Base-by-base conservation (phyloP, 176 grass and related monocot species). In the Alopecurus myosuroides region DNA sequence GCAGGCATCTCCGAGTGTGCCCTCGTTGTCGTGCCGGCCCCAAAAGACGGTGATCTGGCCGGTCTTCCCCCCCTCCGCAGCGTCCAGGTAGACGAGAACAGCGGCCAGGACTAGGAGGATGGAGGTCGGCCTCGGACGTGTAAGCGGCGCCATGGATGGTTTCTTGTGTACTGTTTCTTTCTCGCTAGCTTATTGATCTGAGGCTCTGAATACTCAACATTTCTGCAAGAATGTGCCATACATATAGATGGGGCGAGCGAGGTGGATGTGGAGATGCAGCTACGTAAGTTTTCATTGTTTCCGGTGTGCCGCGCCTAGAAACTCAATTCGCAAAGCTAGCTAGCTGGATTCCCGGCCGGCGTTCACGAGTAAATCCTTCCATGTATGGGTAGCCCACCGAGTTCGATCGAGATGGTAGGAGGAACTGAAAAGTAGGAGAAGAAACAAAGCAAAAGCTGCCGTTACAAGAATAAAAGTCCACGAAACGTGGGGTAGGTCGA, bases 11-110 rank as follows among this genome's bases (percentile, higher is more conserved):
- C 36, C 26, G n/a, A 82, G 48, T 1, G 80, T 70, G 0, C 80
- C 80, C 49, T 82, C 80, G n/a, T 82, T 35, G n/a, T 28, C 37
- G 65, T 70, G 51, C 1, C 80, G 48, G 46, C 80, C 80, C 80
- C 80, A 82, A 49, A 73, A 73, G 41, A 74, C 70, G 25, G 70
- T 74, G 25, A 74, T 44, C 70, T 74, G 70, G 14, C 70, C 70
- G 25, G 70, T 74, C 70, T 48, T 74, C 8, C 14, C 13, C 7
- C 40, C 70, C 7, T 25, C 28, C 2, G 70, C 70, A 4, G 13
- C 42, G 14, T 41, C 41, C 41, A 2, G 14, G 1, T 1, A n/a
- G 11, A 40, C 11, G 67, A 70, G 41, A 73, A 74, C 39, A 3
- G 42, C 23, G 25, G 70, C 67, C 22, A 70, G 39, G 37, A 70